These are phyloP conservation scores for Fusarium chlamydosporum DNA, from an alignment of 2,329 filamentous ascomycete genomes.

Conservation along the genomic window DNA sequence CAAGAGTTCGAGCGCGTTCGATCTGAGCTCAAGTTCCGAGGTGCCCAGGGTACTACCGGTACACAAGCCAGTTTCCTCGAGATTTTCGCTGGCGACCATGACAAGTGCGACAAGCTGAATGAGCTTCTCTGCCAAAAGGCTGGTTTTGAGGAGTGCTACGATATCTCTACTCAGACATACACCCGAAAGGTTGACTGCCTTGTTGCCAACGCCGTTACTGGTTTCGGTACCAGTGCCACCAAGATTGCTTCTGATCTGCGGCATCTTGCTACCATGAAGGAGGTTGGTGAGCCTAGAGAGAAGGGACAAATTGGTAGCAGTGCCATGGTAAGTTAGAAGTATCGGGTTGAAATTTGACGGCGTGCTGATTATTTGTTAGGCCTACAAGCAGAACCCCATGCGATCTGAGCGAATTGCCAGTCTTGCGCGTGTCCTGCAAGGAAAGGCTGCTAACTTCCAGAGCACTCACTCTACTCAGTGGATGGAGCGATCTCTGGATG, in stretches of 20 bases:
- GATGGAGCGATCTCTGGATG: constrained; percentile 37
- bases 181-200: constrained; percentile 83
- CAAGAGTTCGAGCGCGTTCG: constrained; percentile 35
- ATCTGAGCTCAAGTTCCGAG: constrained; percentile 14
- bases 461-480: constrained; percentile 28
- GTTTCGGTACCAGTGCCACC: constrained; percentile 80
- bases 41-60: constrained; percentile 34
- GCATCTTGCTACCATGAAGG: constrained; percentile 79
- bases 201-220: constrained; percentile 81
- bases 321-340: constrained; percentile 1
- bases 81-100: constrained; percentile 27
- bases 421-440: constrained; percentile 26
- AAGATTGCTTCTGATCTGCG: constrained; percentile 79
- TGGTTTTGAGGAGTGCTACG: constrained; percentile 25
- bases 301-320: constrained; percentile 12
- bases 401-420: constrained; percentile 26
- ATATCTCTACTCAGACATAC: constrained; percentile 46
- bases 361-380: rapidly evolving
- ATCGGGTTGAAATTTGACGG: rapidly evolving
- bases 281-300: constrained; percentile 75
- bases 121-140: constrained; percentile 23
- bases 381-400: constrained; percentile 40
- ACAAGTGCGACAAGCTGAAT: constrained; percentile 20
- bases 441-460: constrained; percentile 24
- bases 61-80: constrained; percentile 34